Base-by-base conservation (phyloP, 176 grass and related monocot genomes). In the Raddia guianensis region DNA sequence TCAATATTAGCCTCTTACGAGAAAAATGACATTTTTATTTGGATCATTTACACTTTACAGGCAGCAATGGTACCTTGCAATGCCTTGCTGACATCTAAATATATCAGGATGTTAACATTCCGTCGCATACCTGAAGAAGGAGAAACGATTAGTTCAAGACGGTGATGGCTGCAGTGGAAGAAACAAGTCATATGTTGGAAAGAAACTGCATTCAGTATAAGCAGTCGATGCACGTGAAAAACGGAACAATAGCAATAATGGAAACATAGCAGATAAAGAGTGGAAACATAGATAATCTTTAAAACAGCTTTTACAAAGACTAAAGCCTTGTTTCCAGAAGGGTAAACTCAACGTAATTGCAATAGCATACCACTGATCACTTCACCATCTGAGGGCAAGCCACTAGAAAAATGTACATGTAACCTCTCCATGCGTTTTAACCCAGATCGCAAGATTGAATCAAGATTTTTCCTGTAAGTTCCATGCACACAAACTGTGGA, bases 341-440 rank as follows among this genome's bases (percentile, higher is more conserved):
- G 45, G 80, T 18, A 66, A 64, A 59, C 35, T 70, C 3, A 57
- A 15, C 66, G 5, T 50, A 67, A 45, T n/a, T 6, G 51, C 5
- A 90, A 72, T 68, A 77, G 1, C 89, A 57, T 91, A 98, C 92
- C 95, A 18, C 92, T 98, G 12, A 91, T 87, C 35, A 94, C 92
- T 91, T 75, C 83, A 0, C 90, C 90, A 13, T 89, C 90, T 11
- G 86, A 87, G 7, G 95, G 92, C 55, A 98, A 92, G 9, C 88
- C 92, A 72, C 86, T 85, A 85, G 95, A 94, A 86, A 98, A 98
- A 70, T 98, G 95, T 27, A 91, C 90, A 68, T 98, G 95, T 75
- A 98, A 63, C 74, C 95, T 94, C 11, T 61, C 70, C 90, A 98
- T 94, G 12, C 90, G 83, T 49, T 91, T 94, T 42, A 98, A 67